Conservation (phyloP, 2,329 filamentous ascomycete species). For the Aschersonia sp. region DNA sequence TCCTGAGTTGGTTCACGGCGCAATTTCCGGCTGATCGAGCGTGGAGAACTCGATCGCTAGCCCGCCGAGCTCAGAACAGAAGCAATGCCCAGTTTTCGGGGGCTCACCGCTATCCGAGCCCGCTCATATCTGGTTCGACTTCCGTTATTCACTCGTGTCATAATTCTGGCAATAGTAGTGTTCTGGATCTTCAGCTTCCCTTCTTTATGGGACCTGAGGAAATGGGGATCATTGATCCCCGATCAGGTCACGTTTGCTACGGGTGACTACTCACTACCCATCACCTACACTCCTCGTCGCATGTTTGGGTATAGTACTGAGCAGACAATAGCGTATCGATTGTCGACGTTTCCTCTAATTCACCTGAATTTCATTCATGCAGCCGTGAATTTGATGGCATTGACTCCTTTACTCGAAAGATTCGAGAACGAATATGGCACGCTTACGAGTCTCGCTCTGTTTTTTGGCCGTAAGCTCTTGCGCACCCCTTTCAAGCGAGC, state of each 20-base stretch:
- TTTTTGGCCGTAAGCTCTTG: slow-evolving; percentile 66
- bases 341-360: slow-evolving; percentile 84
- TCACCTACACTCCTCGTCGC: not conserved
- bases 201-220: slow-evolving; percentile 53
- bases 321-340: slow-evolving; percentile 57
- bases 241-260: slow-evolving; percentile 55
- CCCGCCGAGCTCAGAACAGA: not conserved
- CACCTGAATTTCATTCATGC: slow-evolving; percentile 72
- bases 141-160: slow-evolving; percentile 71
- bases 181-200: slow-evolving; percentile 55
- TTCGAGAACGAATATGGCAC: slow-evolving; percentile 92
- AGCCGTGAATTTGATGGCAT: slow-evolving; percentile 61
- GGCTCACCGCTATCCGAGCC: slow-evolving; percentile 57
- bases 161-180: slow-evolving; percentile 47
- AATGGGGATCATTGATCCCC: slow-evolving; percentile 71
- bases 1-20: not conserved
- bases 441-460: slow-evolving; percentile 70
- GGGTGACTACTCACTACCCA: slow-evolving; percentile 32
- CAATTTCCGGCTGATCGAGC: not conserved
- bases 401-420: slow-evolving; percentile 79
- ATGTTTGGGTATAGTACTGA: not conserved
- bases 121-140: slow-evolving; percentile 72
- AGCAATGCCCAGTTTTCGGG: slow-evolving; percentile 9
- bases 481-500: not conserved
- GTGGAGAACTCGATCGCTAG: not conserved